Percentiles rank a stretch among this genome's conserved stretches.
Evolutionary conservation across 306 rosid species (phyloP).

Genomic region (Prosopis cineraria): DNA sequence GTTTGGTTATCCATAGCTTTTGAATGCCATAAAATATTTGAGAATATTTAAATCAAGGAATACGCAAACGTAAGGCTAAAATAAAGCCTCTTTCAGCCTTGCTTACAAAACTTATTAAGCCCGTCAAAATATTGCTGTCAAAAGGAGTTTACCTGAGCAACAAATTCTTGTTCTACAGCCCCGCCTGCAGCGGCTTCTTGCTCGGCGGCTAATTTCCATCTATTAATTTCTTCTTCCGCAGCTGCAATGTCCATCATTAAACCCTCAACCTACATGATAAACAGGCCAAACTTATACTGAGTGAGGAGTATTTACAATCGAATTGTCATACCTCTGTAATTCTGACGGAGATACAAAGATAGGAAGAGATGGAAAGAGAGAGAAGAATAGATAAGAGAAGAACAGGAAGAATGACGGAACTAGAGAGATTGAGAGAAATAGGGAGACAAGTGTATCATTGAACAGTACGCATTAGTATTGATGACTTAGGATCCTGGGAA

Average conservation of each 20-base stretch:
- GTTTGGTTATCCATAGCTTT: not conserved
- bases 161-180: slow-evolving; percentile 87
- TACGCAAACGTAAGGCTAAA: not conserved
- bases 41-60: slow-evolving; percentile 5
- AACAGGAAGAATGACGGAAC: too few relatives aligned
- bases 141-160: slow-evolving; percentile 67
- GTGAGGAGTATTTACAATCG: slow-evolving; percentile 28
- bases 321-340: too few relatives aligned
- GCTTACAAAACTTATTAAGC: not conserved
- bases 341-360: too few relatives aligned
- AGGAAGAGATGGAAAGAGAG: too few relatives aligned
- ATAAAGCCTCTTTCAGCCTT: not conserved
- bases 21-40: not conserved
- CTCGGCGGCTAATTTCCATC: slow-evolving; percentile 99
- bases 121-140: slow-evolving; percentile 9
- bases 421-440: too few relatives aligned
- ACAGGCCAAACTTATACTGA: slow-evolving; percentile 25
- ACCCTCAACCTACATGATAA: slow-evolving; percentile 79
- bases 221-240: slow-evolving; percentile 94
- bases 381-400: too few relatives aligned
- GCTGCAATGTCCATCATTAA: slow-evolving; percentile 97
- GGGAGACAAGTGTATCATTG: too few relatives aligned
- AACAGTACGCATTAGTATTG: too few relatives aligned
- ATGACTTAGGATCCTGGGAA: too few relatives aligned
- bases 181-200: slow-evolving; percentile 99